Evolutionary conservation across 2,329 filamentous ascomycete species (phyloP).

Genomic region (Penicillium oxalicum): DNA sequence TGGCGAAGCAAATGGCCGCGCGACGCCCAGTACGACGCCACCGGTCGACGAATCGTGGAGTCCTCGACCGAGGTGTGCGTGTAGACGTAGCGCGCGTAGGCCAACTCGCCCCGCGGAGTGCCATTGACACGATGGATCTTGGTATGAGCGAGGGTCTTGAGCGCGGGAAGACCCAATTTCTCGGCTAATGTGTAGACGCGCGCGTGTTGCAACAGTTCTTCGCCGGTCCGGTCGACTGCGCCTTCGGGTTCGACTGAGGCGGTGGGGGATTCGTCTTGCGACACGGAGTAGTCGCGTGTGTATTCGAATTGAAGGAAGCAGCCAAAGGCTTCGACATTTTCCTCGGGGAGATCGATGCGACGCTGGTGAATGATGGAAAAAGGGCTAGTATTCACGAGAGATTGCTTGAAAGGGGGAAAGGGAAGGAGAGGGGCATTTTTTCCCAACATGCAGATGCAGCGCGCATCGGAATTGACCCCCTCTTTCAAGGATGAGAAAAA

Average conservation of each 20-base stretch:
- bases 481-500: conserved; percentile 7
- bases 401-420: too few species aligned
- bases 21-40: conserved; percentile 86
- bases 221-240: conserved; percentile 66
- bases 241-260: conserved; percentile 60
- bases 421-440: background rate
- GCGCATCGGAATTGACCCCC: too few species aligned
- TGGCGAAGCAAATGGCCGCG: conserved; percentile 73
- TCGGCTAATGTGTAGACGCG: conserved; percentile 84
- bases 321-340: conserved; percentile 67
- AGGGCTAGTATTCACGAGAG: background rate
- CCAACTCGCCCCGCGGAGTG: conserved; percentile 82
- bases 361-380: conserved; percentile 43
- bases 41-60: conserved; percentile 66
- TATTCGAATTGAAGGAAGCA: conserved; percentile 81
- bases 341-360: conserved; percentile 60
- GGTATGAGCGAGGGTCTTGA: conserved; percentile 71
- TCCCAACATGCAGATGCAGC: background rate
- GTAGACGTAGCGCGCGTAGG: conserved; percentile 88
- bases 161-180: conserved; percentile 61
- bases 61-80: conserved; percentile 66
- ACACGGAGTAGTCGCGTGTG: conserved; percentile 79
- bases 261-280: conserved; percentile 52
- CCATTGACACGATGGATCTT: conserved; percentile 92
- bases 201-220: conserved; percentile 80